Evolutionary conservation across 139 green algal genomes (phyloP), one percentile per base, ranked within the genome.

Genomic region (Auxenochlorella protothecoides): DNA sequence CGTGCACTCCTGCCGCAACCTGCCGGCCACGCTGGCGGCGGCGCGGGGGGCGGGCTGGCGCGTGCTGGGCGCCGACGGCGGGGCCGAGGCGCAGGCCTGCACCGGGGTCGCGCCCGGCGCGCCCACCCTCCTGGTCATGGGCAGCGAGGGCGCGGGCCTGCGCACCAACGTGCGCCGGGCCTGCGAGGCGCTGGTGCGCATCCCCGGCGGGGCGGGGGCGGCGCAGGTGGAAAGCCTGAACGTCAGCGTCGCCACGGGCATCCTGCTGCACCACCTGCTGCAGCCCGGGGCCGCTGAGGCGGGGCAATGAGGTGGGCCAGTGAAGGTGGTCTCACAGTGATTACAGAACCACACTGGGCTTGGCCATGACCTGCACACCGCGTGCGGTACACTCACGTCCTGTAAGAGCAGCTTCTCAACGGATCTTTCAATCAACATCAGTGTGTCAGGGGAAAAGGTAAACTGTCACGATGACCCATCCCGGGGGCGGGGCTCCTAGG

Each of bases 51-150:
- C 73, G 27, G 90, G 90, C 56, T 96, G 90, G 90, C 63, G 59
- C 9, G 88, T 97, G 53, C 68, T 97, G 57, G 92, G 80, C 66
- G 70, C 44, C 59, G 63, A 15, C 62, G 27, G 5, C n/a, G 15
- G 27, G 16, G 15, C n/a, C 51, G 65, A 12, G 8, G 65, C 51
- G 65, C 6, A 52, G 63, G 15, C 6, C 68, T 64, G 89, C 12
- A 89, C 90, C 2, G 81, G 79, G 4, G 81, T 81, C 3, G 86
- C 89, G 66, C 44, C 56, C 9, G 76, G 63, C 2, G 79, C 89
- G 2, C 92, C 92, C 6, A 90, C 88, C 55, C 71, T 97, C 51
- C 79, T 97, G 44, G 92, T 97, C n/a, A 74, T 97, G 73, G 92
- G 92, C 53, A 97, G 85, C 63, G 92, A 97, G 78, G 91, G 91